A percentile compares a stretch with the other conserved stretches of the same genome.
Evolutionary conservation across 352 stramenopile species (phyloP).

Genomic region (Globisporangium paddicum): DNA sequence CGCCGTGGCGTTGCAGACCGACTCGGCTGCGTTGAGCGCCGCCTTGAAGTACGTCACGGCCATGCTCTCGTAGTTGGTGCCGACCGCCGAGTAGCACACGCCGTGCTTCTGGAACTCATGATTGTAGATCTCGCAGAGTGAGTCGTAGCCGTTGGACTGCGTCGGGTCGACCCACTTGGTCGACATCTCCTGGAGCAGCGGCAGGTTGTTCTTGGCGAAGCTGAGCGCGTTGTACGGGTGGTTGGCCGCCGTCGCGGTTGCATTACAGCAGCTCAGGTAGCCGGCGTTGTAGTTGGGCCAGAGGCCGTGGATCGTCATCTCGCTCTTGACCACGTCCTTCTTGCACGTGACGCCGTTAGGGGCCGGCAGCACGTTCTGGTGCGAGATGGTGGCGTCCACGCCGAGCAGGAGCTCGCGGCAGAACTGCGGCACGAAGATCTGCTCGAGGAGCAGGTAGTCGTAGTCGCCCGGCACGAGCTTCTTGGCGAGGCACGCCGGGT

Average conservation of each 20-base stretch:
- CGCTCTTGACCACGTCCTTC: constrained; percentile 34
- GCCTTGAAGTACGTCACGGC: constrained; percentile 67
- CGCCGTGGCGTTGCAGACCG: constrained; percentile 26
- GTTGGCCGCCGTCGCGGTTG: constrained; percentile 40
- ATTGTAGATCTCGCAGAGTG: constrained; percentile 37
- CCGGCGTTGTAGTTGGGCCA: constrained; percentile 77
- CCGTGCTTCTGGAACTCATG: constrained; percentile 5
- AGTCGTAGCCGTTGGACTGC: constrained; percentile 39
- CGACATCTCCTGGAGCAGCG: constrained; percentile 53
- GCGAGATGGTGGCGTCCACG: constrained; percentile 69
- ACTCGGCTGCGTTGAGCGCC: constrained; percentile 40
- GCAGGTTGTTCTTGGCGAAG: constrained; percentile 52
- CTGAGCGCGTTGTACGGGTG: constrained; percentile 38
- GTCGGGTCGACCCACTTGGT: constrained; percentile 69
- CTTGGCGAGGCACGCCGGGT: constrained; percentile 53
- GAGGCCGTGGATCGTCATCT: constrained; percentile 69
- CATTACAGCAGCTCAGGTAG: constrained; percentile 66
- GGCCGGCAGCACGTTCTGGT: constrained; percentile 67
- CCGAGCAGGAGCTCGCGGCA: constrained; percentile 69
- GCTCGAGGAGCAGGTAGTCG: constrained; percentile 74
- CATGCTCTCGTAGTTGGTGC: constrained; percentile 43
- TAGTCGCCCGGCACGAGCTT: constrained; percentile 61
- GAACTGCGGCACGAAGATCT: constrained; percentile 79
- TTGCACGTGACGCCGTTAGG: constrained; percentile 47
- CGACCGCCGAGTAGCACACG: constrained; percentile 33